Evolutionary conservation across 768 basidiomycete species (phyloP), one percentile per base, ranked within the genome.

Genomic region (Mycena vitilis): DNA sequence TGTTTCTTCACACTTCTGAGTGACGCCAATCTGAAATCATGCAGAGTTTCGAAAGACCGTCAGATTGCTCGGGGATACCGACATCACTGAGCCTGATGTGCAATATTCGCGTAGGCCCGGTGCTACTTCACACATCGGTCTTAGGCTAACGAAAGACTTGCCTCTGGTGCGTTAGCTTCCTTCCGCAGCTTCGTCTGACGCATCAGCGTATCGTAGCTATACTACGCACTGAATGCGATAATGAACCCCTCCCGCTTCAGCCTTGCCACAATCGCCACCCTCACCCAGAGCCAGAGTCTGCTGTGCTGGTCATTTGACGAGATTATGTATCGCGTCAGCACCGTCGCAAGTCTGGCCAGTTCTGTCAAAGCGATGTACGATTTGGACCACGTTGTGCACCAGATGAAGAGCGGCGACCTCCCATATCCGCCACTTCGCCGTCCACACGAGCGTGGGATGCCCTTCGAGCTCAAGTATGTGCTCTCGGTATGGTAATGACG

Each of bases 11-110:
- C 40, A 9, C 7, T 15, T 40, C 15, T 2, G 15, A 40, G 11
- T 40, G 10, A 40, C 40, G 4, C 30, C 30, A 30, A 5, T 5
- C 30, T 40, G 15, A 10, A 40, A 5, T 10, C 15, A 10, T 63
- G 48, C 64, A 70, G 70, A 68, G 42, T 68, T 71, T 30, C 70
- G 70, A 10, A 65, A 51, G 18, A 42, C 66, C n/a, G 63, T 71
- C 10, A 53, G 23, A 11, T 51, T 65, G 11, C 55, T 71, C 6
- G 70, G 66, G 8, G 65, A 68, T 40, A 18, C 62, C 6, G 65
- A 71, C 53, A 65, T 65, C 34, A 65, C 59, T 36, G 23, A 45
- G n/a, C 48, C 66, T 4, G 42, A 59, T 11, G n/a, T 47, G 4
- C 66, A 68, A 25, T 68, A 68, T 37, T 2, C 22, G 15, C 66